phyloP scores from a whole-genome alignment of 345 rosid genomes.

The Hypericum androsaemum region DNA sequence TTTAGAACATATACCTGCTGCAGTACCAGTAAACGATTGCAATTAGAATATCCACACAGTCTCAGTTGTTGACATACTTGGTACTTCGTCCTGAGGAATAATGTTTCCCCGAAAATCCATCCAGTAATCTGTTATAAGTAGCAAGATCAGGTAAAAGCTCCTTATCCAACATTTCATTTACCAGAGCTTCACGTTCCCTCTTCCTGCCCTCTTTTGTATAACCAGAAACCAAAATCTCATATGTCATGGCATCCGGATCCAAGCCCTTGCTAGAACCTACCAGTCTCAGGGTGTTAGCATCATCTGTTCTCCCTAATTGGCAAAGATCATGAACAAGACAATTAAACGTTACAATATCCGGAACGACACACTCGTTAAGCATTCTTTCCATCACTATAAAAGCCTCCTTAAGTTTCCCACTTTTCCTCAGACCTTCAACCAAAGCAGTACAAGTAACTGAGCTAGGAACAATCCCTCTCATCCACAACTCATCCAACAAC shows the following conservation, averaged over 20 bases:
- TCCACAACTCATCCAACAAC: constrained; percentile 54
- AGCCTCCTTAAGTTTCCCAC: constrained; percentile 39
- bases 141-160: constrained; percentile 62
- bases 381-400: constrained; percentile 50
- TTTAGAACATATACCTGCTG: no score
- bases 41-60: no score
- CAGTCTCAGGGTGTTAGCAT: constrained; percentile 56
- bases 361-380: constrained; percentile 43
- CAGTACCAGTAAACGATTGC: no score
- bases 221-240: constrained; percentile 51
- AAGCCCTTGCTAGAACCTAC: constrained; percentile 56
- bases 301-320: constrained; percentile 33
- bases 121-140: constrained; percentile 60
- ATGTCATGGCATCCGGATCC: constrained; percentile 45
- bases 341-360: constrained; percentile 71
- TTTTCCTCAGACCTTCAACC: constrained; percentile 66
- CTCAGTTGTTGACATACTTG: no score
- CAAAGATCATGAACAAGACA: constrained; percentile 70
- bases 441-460: constrained; percentile 64
- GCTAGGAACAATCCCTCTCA: constrained; percentile 45
- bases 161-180: constrained; percentile 77
- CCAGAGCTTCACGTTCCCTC: constrained; percentile 55
- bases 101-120: constrained; percentile 27
- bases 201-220: constrained; percentile 41
- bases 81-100: no score